These are phyloP conservation scores for Rutstroemia sp. DNA, from an alignment of 2,329 filamentous ascomycete genomes.

Conservation along the genomic window DNA sequence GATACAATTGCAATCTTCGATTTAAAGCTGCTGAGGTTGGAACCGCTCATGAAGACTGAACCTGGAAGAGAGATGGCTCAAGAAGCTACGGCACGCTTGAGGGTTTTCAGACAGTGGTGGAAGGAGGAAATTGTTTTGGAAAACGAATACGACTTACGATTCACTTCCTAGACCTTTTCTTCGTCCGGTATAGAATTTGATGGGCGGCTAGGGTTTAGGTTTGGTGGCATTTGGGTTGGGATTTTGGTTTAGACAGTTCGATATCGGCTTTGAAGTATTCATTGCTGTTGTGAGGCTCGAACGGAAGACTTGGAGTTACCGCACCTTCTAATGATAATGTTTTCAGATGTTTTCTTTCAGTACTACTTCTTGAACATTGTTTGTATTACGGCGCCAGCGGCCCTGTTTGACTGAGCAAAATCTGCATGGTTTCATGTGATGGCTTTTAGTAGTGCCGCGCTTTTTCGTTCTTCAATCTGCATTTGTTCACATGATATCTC, in stretches of 20 bases:
- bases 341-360: neutral
- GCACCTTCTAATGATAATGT: neutral
- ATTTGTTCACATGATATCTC: neutral
- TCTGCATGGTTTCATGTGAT: too few relatives aligned
- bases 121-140: conserved; percentile 34
- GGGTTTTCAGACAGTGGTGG: conserved; percentile 49
- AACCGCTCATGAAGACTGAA: conserved; percentile 54
- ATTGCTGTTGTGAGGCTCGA: neutral
- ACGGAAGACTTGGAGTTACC: neutral
- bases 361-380: neutral
- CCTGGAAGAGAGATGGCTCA: conserved; percentile 43
- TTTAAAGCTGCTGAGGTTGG: conserved; percentile 57
- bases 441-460: too few relatives aligned
- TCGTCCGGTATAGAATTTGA: neutral
- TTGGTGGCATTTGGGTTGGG: neutral
- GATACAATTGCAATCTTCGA: conserved; percentile 65
- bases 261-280: neutral
- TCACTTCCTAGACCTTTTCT: neutral
- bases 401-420: too few relatives aligned
- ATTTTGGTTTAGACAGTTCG: neutral
- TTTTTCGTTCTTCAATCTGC: neutral
- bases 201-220: neutral
- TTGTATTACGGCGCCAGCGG: too few relatives aligned
- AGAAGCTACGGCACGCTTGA: conserved; percentile 43
- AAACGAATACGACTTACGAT: neutral